Evolutionary conservation across 2,329 filamentous ascomycete species (phyloP), one percentile per base, ranked within the genome.

Genomic region (Arachnopeziza araneosa): DNA sequence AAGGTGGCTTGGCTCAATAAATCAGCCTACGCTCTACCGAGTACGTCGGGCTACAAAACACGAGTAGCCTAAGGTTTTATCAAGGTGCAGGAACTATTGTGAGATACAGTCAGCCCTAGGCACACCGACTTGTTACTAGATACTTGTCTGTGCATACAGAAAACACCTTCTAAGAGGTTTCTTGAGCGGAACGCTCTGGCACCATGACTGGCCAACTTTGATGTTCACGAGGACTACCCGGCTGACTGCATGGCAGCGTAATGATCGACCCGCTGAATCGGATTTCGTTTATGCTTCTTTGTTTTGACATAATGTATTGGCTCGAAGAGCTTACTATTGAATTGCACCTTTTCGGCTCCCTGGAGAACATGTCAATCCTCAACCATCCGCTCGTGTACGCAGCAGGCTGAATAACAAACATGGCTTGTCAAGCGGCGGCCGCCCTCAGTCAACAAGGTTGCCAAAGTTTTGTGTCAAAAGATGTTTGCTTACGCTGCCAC

Each of bases 21-120:
- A n/a, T n/a, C 19, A 50, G 48, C 48, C 48, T 22, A 50, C 48
- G 4, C 22, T 14, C 22, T 12, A 44, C 36, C 36, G 36, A 44
- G 36, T 44, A 44, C 10, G 12, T 17, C 17, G 3, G 17, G 36
- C 36, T 19, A 44, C 36, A 14, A 14, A 44, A 19, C 17, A 19
- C 36, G 12, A 44, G 36, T 19, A 44, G 36, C 36, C 36, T 44
- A 19, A 44, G 36, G 36, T 44, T 44, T 44, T 12, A 14, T 44
- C 17, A 56, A 30, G 32, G 49, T 50, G 50, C 53, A 23, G 51
- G n/a, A n/a, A 53, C 17, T 30, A 50, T 44, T 60, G 63, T 63
- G 50, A 65, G 60, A 64, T 65, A 65, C 67, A 68, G 64, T 68
- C 65, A 68, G 66, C 60, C 26, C 52, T 26, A 48, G 48, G 36